Conservation (phyloP, 2,329 filamentous ascomycete genomes). For the Clathrospora elynae region DNA sequence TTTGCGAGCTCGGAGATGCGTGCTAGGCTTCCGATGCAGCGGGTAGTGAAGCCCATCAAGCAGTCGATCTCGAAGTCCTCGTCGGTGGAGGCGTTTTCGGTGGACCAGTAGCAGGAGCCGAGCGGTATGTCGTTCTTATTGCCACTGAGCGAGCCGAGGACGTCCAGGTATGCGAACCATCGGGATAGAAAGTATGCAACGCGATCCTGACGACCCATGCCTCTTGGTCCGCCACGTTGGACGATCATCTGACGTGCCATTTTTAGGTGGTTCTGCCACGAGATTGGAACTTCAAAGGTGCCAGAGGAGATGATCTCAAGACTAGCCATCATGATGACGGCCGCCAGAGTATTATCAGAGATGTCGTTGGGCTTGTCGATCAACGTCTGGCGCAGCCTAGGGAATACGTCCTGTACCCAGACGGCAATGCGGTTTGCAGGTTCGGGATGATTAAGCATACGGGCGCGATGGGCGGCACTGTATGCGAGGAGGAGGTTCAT, state of each 20-base stretch:
- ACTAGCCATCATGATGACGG: constrained; percentile 83
- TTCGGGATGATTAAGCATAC: constrained; percentile 73
- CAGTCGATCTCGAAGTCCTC: constrained; percentile 76
- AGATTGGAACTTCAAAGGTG: constrained; percentile 77
- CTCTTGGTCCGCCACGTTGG: constrained; percentile 64
- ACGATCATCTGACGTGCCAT: constrained; percentile 77
- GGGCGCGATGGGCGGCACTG: constrained; percentile 80
- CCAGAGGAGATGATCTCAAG: constrained; percentile 82
- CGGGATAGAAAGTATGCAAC: constrained; percentile 75
- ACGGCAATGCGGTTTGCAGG: constrained; percentile 77
- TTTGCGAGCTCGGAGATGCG: constrained; percentile 73
- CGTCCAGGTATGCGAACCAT: constrained; percentile 85
- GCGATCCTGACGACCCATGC: constrained; percentile 56
- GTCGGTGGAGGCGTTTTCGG: constrained; percentile 56
- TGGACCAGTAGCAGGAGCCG: constrained; percentile 50
- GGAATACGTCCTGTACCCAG: constrained; percentile 81
- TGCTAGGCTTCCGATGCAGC: constrained; percentile 71
- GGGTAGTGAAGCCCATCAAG: constrained; percentile 77
- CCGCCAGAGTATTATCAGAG: constrained; percentile 75
- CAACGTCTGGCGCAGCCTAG: constrained; percentile 70
- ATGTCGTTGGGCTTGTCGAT: constrained; percentile 57
- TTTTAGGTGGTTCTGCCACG: constrained; percentile 79
- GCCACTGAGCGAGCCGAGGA: constrained; percentile 73
- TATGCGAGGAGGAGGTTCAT: constrained; percentile 79
- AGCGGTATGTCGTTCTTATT: constrained; percentile 53